Conservation (phyloP, 345 rosid genomes). For the Arabidopsis arenosa region DNA sequence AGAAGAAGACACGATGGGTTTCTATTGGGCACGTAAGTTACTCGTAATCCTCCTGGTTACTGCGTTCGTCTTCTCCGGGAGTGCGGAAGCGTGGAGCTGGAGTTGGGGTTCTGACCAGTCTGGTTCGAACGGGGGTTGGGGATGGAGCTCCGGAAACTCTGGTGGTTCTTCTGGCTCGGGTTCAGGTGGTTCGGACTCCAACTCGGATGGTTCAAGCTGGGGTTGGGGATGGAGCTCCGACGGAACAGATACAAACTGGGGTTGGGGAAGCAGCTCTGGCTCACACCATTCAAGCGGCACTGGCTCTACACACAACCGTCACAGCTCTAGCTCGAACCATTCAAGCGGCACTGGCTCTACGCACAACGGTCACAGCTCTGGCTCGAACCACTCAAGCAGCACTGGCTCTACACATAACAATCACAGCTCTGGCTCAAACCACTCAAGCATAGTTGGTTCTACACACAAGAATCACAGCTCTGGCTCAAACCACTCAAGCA, state of each 20-base stretch:
- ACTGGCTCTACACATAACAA: not conserved
- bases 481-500: not conserved
- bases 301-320: conserved; percentile 5
- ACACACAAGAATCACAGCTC: not conserved
- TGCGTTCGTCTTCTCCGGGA: not conserved
- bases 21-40: not conserved
- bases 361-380: not conserved
- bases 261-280: conserved; percentile 21
- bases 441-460: conserved; percentile 4
- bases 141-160: conserved; percentile 23
- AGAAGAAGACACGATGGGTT: conserved; percentile 14
- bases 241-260: conserved; percentile 17
- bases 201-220: conserved; percentile 19
- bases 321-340: not conserved
- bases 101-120: conserved; percentile 21
- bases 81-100: conserved; percentile 29
- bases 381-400: conserved; percentile 21
- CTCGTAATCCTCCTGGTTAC: conserved; percentile 19
- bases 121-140: conserved; percentile 29
- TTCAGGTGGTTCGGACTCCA: conserved; percentile 17
- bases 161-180: conserved; percentile 1
- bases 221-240: conserved; percentile 29
- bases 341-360: conserved; percentile 7
- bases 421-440: conserved; percentile 7
- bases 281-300: conserved; percentile 23